Base-by-base conservation (phyloP, 208 protist species). In the Phytomonas serpens region DNA sequence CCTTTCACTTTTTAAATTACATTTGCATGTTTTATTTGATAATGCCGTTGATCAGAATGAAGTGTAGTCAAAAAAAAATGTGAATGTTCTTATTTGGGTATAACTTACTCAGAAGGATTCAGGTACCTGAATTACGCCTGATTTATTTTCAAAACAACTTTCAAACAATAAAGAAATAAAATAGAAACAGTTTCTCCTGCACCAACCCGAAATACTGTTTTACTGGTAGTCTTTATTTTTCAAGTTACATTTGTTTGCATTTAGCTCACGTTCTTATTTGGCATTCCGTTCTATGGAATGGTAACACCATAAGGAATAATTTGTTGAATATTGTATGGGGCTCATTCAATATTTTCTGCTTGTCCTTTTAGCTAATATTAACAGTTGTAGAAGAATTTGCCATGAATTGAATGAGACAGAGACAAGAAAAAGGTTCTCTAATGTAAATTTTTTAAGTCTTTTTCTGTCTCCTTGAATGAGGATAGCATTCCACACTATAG, bases 21-120 rank as follows among this genome's bases (percentile, higher is more conserved):
- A n/a, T 74, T 67, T 63, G 29, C 52, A 23, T 40, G 19, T 70
- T 69, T 65, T 64, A 71, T 37, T 63, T 76, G 47, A 57, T 27
- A 57, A 27, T 57, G 7, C 5, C 23, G 19, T 27, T 6, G 4
- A 57, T 27, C 19, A 57, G 23, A 57, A 27, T 57, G 47, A 2
- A 7, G 47, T 27, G 23, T 57, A 57, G 16, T 27, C 47, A 11
- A 57, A 57, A 57, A 57, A 57, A 23, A 27, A 57, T 27, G 47
- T 57, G 23, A 57, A 57, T 27, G 6, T 57, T 27, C 23, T 57
- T 57, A 57, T 57, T 57, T 1, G 13, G 47, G 27, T 57, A 57
- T 7, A 57, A 27, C 4, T 57, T 27, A 2, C 4, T 9, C 11
- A 7, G 4, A 57, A 27, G 5, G 23, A 57, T 57, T 23, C 23